Evolutionary conservation across 1,139 yeast species (phyloP), one percentile per base, ranked within the genome.

Genomic region (Eremothecium sinecaudum): DNA sequence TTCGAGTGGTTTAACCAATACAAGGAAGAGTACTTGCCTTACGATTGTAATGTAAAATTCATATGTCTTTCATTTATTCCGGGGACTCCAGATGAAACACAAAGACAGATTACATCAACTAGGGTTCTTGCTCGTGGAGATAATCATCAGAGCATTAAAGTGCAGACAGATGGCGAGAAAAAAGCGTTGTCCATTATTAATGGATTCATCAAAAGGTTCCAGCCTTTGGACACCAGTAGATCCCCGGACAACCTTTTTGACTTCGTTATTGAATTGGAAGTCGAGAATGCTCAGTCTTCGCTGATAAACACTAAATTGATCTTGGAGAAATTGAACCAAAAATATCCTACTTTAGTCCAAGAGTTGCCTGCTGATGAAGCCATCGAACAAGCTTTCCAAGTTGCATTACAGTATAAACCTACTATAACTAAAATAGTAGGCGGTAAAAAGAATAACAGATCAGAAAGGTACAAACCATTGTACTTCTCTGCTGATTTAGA

Each of bases 131-230:
- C 52, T 1, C 67, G 99, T 46, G 97, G 96, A 1, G 92, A 84
- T 51, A 80, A 83, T 46, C 99, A 92, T 53, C 96, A 86, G 55
- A 73, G 92, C 0, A 81, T 92, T 32, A 77, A 78, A 45, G 68
- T 67, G 3, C 56, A 56, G 0, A 52, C 66, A 1, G 69, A 73
- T 41, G 71, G 70, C 5, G 57, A 58, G 1, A 56, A 58, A 9
- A 63, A 68, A 31, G 76, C 81, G 0, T 56, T 64, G 14, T 71
- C 66, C 10, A 76, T 90, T 20, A 75, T 87, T 81, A 61, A 64
- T 28, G 87, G 90, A 0, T 87, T 87, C 46, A 64, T 83, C 27
- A 63, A 63, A 3, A 61, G 94, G 37, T 84, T 76, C 50, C 81
- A 83, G 51, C 71, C 75, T 0, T 67, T 83, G 1, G 58, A 69